phyloP scores from a whole-genome alignment of 192 early-diverging fungal genomes.

The Phycomyces nitens region DNA sequence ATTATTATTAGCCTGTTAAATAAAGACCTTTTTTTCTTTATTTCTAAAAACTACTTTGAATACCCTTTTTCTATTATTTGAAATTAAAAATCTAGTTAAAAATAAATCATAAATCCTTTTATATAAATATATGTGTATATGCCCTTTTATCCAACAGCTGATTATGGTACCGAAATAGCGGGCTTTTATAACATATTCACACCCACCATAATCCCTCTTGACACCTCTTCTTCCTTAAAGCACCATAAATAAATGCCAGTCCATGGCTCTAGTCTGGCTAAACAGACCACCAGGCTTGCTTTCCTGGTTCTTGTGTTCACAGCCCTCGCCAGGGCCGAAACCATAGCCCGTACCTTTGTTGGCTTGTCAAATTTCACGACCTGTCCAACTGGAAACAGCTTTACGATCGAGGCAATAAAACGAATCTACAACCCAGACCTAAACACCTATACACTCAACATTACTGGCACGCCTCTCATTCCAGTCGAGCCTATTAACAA shows the following conservation, averaged over 20 bases:
- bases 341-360: not conserved
- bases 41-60: not conserved
- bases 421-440: not conserved
- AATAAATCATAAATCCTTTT: too few species aligned
- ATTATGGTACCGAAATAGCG: not conserved
- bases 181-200: not conserved
- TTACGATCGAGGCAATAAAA: not conserved
- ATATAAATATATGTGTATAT: too few species aligned
- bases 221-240: too few species aligned
- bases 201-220: too few species aligned
- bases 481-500: constrained; percentile 5
- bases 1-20: too few species aligned
- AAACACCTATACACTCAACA: constrained; percentile 5
- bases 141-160: not conserved
- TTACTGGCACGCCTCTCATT: constrained; percentile 1
- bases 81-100: too few species aligned
- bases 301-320: too few species aligned
- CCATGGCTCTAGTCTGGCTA: too few species aligned
- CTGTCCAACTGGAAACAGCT: not conserved
- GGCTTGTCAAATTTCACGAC: not conserved
- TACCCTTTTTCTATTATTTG: not conserved
- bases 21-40: not conserved
- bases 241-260: too few species aligned
- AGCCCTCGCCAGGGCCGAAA: too few species aligned
- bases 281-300: too few species aligned